Evolutionary conservation across 2,329 filamentous ascomycete genomes (phyloP), one percentile per base, ranked within the genome.

Genomic region (Beauveria asiatica): DNA sequence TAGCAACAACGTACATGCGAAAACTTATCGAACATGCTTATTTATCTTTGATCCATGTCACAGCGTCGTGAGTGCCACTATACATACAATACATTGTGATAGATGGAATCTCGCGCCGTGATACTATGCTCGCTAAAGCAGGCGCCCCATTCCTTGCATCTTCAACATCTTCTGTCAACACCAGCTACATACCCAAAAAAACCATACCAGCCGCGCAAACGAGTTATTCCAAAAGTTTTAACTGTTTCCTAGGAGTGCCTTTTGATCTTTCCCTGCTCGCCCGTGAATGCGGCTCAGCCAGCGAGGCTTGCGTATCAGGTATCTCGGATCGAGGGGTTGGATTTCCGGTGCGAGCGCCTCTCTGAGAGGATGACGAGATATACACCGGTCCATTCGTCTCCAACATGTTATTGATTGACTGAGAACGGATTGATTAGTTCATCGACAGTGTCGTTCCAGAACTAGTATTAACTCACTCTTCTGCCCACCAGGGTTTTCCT

Each of bases 401-500:
- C 13, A 59, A 16, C 9, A 59, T 53, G 13, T 49, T 59, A 16
- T 45, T 53, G 3, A 27, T 52, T 8, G 57, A 25, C 57, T 59
- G n/a, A 7, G 23, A 17, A n/a, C 25, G 5, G n/a, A 8, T 25
- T 19, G 21, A 21, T 19, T n/a, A 30, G 3, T 2, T 27, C 33
- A 19, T 13, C 9, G 7, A 13, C 17, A 25, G 49, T 9, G 10
- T 23, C 19, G n/a, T 11, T 11, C n/a, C 19, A 3, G 19, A 13
- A 7, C n/a, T 8, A 5, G 9, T 7, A 53, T 27, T n/a, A 0
- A 56, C 62, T 62, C 33, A 65, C 63, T 41, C 54, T 33, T 9
- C 52, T 57, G 8, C 59, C 54, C 19, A 69, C 49, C 0, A 70
- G 67, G 49, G 71, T 67, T 61, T 71, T 72, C 60, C 70, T 69